Percentiles rank a stretch among this genome's conserved stretches.
Conservation (phyloP, 176 grass and related monocot species). For the Ananas comosus region DNA sequence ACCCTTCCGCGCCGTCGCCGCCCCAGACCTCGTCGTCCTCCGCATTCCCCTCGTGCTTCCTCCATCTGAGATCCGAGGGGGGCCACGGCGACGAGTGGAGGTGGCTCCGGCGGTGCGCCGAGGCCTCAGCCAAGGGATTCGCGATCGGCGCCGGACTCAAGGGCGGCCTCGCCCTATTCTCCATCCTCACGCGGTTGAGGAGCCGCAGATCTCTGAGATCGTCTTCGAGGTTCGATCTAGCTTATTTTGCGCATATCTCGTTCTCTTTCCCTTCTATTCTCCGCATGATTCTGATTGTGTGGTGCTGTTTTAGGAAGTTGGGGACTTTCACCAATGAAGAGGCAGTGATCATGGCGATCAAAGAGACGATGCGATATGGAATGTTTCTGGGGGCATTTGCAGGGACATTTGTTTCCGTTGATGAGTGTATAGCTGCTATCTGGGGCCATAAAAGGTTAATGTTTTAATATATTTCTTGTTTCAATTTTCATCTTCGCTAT, state of each 20-base stretch:
- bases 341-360: slow-evolving; percentile 52
- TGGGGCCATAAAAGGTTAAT: slow-evolving; percentile 71
- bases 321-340: slow-evolving; percentile 77
- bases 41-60: not conserved
- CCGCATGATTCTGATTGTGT: slow-evolving; percentile 8
- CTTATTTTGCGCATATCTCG: not conserved
- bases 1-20: not conserved
- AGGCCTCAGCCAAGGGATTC: slow-evolving; percentile 78
- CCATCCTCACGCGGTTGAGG: slow-evolving; percentile 70
- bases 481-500: too few species aligned
- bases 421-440: slow-evolving; percentile 73
- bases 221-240: slow-evolving; percentile 3
- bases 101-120: slow-evolving; percentile 67
- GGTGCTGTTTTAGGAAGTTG: slow-evolving; percentile 36
- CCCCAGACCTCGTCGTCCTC: not conserved
- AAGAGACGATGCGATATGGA: slow-evolving; percentile 87
- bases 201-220: slow-evolving; percentile 62
- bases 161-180: slow-evolving; percentile 81
- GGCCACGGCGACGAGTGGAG: slow-evolving; percentile 38
- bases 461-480: not conserved
- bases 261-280: not conserved
- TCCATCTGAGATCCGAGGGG: not conserved
- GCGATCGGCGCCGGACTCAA: slow-evolving; percentile 78
- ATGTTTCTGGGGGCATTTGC: slow-evolving; percentile 84
- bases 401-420: slow-evolving; percentile 84